Conservation (phyloP, 345 rosid species). For the Turnera subulata region DNA sequence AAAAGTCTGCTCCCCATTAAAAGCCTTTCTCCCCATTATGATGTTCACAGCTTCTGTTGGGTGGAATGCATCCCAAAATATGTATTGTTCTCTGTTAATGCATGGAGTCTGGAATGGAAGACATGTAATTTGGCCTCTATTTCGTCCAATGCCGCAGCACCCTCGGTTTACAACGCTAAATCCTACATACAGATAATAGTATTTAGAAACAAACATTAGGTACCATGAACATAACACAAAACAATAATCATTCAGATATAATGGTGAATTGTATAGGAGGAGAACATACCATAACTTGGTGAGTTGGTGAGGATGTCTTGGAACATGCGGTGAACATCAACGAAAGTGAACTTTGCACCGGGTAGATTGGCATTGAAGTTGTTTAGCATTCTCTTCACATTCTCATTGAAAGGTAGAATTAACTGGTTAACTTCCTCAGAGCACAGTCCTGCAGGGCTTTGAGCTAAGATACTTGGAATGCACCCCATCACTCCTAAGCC, state of each 20-base stretch:
- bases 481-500: slow-evolving; percentile 95
- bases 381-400: slow-evolving; percentile 70
- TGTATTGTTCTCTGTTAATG: slow-evolving; percentile 51
- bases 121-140: slow-evolving; percentile 90
- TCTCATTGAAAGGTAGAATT: slow-evolving; percentile 67
- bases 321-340: slow-evolving; percentile 56
- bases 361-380: slow-evolving; percentile 65
- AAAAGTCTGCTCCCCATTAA: slow-evolving; percentile 51
- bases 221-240: background rate
- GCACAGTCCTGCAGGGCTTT: slow-evolving; percentile 56
- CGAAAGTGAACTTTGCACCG: slow-evolving; percentile 51
- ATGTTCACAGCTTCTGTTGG: slow-evolving; percentile 93
- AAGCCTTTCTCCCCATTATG: slow-evolving; percentile 64
- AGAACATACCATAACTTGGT: slow-evolving; percentile 54
- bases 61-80: slow-evolving; percentile 98
- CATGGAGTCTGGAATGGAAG: slow-evolving; percentile 93
- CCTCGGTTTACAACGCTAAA: slow-evolving; percentile 69
- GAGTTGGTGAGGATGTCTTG: slow-evolving; percentile 53
- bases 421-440: slow-evolving; percentile 80
- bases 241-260: background rate
- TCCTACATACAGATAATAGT: slow-evolving; percentile 29
- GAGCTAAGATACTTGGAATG: slow-evolving; percentile 92
- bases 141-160: slow-evolving; percentile 87
- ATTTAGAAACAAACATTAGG: background rate
- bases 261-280: background rate